Evolutionary conservation across 2,329 filamentous ascomycete genomes (phyloP).

Genomic region (Xylariaceae sp.): DNA sequence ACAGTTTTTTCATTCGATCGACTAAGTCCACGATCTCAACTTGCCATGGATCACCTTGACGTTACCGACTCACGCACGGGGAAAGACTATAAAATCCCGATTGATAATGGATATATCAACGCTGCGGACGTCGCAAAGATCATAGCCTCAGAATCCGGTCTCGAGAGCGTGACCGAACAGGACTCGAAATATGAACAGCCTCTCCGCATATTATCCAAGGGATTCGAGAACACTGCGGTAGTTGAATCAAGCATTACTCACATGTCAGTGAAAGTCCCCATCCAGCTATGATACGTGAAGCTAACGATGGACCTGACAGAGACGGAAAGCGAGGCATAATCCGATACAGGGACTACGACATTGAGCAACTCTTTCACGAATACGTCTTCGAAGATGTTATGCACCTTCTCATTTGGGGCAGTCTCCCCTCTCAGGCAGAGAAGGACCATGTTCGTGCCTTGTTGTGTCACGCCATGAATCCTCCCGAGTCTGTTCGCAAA

Average conservation of each 20-base stretch:
- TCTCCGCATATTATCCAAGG: constrained; percentile 22
- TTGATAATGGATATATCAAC: constrained; percentile 20
- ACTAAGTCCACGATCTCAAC: background rate
- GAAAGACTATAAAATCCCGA: constrained; percentile 24
- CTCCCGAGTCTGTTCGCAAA: constrained; percentile 20
- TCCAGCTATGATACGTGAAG: background rate
- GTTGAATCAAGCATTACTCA: constrained; percentile 27
- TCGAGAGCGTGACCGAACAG: constrained; percentile 4
- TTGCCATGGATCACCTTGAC: constrained; percentile 20
- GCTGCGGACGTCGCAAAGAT: constrained; percentile 23
- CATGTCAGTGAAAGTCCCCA: constrained; percentile 14
- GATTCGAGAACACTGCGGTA: constrained; percentile 25
- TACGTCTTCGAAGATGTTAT: constrained; percentile 26
- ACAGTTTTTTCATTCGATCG: background rate
- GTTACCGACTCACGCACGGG: constrained; percentile 26
- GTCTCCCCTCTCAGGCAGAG: constrained; percentile 31
- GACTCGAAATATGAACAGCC: constrained; percentile 11
- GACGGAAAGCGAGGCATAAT: constrained; percentile 23
- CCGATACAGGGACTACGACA: constrained; percentile 22
- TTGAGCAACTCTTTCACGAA: constrained; percentile 22
- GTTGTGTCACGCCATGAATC: constrained; percentile 23
- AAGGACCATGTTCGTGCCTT: constrained; percentile 24
- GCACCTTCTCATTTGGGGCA: constrained; percentile 37
- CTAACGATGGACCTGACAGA: constrained; percentile 8
- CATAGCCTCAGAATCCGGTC: constrained; percentile 10